A percentile compares a stretch with the other conserved stretches of the same genome.
Conservation (phyloP, 2,329 filamentous ascomycete genomes). For the Teratosphaeria nubilosa region DNA sequence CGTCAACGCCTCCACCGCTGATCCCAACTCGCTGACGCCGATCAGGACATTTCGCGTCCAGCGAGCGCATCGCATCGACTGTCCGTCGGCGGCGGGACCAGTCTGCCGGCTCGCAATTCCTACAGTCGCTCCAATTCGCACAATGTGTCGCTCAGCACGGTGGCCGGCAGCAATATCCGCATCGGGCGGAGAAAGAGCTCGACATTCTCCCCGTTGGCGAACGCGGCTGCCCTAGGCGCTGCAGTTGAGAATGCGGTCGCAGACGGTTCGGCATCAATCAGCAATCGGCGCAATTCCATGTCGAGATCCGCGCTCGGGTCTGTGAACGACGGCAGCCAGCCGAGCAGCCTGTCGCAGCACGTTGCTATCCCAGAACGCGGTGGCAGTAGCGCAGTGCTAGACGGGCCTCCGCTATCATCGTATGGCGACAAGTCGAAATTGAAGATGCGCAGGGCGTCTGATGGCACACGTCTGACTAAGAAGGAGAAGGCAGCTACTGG, state of each 20-base stretch:
- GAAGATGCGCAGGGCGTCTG: conserved; percentile 60
- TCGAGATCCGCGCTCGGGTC: conserved; percentile 48
- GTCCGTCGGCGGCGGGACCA: conserved; percentile 43
- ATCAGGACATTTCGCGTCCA: conserved; percentile 31
- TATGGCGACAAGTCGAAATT: conserved; percentile 41
- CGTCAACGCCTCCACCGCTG: not conserved
- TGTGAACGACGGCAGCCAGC: conserved; percentile 45
- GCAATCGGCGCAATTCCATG: conserved; percentile 56
- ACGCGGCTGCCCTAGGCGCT: conserved; percentile 65
- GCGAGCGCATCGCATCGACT: conserved; percentile 36
- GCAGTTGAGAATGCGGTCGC: conserved; percentile 52
- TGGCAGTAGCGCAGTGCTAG: conserved; percentile 49
- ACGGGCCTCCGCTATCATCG: conserved; percentile 52
- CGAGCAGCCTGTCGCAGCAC: conserved; percentile 54
- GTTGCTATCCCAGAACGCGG: conserved; percentile 27
- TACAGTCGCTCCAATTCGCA: conserved; percentile 71
- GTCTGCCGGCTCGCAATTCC: conserved; percentile 50
- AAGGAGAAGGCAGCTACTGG: conserved; percentile 71
- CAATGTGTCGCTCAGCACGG: conserved; percentile 64
- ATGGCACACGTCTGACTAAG: conserved; percentile 73
- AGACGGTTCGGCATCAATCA: conserved; percentile 48
- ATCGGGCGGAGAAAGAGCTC: conserved; percentile 92
- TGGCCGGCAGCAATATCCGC: conserved; percentile 66
- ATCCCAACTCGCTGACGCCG: conserved; percentile 3
- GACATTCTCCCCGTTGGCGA: conserved; percentile 60